Base-by-base conservation (phyloP, 2,329 filamentous ascomycete species). In the Penicillium thymicola region DNA sequence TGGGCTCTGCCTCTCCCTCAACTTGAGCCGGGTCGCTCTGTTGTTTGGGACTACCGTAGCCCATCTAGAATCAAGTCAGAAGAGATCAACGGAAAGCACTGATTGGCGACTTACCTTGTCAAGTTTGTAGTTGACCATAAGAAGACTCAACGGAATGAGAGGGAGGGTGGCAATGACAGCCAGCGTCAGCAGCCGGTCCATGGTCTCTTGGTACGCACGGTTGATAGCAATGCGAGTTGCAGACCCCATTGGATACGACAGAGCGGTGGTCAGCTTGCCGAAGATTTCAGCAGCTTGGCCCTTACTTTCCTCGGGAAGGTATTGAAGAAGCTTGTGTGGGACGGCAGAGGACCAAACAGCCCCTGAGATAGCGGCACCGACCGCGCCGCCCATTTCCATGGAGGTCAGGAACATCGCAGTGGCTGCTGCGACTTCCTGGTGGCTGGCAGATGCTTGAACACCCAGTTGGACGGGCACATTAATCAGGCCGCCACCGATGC, bases 311-410 rank as follows among this genome's bases (percentile, higher is more conserved):
- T 72, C 70, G 0, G 84, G 84, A 0, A 87, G 75, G 59, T 83
- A 79, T 41, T 72, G 65, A 21, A 65, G 64, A 14, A 88, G 75
- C 11, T 79, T 78, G 18, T 75, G 70, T 5, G 79, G 80, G 64
- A 89, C 82, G 1, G 81, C 79, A 58, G 81, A 78, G 0, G 81
- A 84, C 86, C 86, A 89, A 59, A 89, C 83, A 10, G 85, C 85
- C 0, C 80, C 81, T 1, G 86, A 81, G 46, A 89, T 79, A 8
- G 85, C 81, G 2, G 77, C 78, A 1, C 85, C 85, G 6, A 87
- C 74, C 1, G 84, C 83, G 21, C 79, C 80, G 40, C 85, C 86
- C 57, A 88, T 79, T 58, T 81, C 82, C 60, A 82, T 79, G 36
- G 85, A 83, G 5, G 89, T 79, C 21, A 82, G 78, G 54, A 85